A percentile compares a stretch with the other conserved stretches of the same genome.
Evolutionary conservation across 257 asterid genomes (phyloP).

Genomic region (Linaria vulgaris): DNA sequence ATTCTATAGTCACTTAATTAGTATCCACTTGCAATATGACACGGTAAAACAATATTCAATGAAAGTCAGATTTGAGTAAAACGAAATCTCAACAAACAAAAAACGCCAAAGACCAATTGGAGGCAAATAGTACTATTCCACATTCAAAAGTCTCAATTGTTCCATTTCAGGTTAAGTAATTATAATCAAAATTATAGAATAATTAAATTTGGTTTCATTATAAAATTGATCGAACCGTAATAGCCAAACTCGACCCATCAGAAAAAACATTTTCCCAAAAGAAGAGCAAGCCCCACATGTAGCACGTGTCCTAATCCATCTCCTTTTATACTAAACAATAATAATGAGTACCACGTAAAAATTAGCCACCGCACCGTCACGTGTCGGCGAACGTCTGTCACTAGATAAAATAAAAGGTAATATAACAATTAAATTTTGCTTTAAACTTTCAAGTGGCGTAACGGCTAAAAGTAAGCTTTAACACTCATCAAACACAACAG

Average conservation of each 20-base stretch:
- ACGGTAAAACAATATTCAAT: constrained; percentile 25
- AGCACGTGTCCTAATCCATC: constrained; percentile 46
- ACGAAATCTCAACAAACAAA: constrained; percentile 17
- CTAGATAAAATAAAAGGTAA: constrained; percentile 29
- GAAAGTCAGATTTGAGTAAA: constrained; percentile 29
- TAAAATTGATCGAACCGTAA: not conserved
- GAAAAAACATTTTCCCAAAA: not conserved
- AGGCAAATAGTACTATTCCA: too few relatives aligned
- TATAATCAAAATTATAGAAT: not conserved
- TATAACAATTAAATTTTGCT: not conserved
- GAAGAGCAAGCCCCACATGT: not conserved
- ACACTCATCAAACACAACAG: constrained; percentile 21
- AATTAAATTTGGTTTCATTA: not conserved
- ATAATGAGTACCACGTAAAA: constrained; percentile 3
- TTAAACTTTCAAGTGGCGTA: constrained; percentile 37
- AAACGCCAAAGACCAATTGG: too few relatives aligned
- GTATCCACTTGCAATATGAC: constrained; percentile 31
- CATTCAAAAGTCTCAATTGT: too few relatives aligned
- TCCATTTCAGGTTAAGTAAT: too few relatives aligned
- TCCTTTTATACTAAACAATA: not conserved
- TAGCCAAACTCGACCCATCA: not conserved
- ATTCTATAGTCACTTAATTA: not conserved
- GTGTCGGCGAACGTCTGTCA: constrained; percentile 55
- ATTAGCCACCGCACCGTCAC: constrained; percentile 37
- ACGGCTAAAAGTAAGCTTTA: constrained; percentile 38